Conservation (phyloP, 1,284 basidiomycete genomes). For the Ceratobasidium sp. region DNA sequence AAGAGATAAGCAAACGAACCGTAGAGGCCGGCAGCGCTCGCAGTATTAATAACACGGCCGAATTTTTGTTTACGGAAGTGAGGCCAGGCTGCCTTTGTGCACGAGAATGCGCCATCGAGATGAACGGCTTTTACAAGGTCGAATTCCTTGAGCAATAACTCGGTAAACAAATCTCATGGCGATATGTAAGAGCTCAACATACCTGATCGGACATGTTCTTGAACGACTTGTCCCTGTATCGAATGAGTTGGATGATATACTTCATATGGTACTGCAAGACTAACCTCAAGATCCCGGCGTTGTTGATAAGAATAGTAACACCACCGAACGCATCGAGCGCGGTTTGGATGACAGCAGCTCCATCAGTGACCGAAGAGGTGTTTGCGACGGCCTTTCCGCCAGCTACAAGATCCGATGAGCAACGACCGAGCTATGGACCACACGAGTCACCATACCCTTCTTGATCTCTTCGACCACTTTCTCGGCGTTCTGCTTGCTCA, state of each 20-base stretch:
- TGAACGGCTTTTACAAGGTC: slow-evolving; percentile 90
- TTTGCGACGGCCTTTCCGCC: slow-evolving; percentile 89
- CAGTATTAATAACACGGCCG: slow-evolving; percentile 91
- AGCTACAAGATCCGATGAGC: slow-evolving; percentile 56
- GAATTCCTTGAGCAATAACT: slow-evolving; percentile 63
- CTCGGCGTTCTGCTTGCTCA: slow-evolving; percentile 87
- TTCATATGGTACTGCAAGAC: slow-evolving; percentile 41
- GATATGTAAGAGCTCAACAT: background rate
- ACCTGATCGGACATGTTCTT: slow-evolving; percentile 87
- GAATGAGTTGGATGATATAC: slow-evolving; percentile 16
- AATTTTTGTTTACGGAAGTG: slow-evolving; percentile 95
- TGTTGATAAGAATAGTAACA: slow-evolving; percentile 90
- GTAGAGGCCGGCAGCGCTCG: slow-evolving; percentile 86
- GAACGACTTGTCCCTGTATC: slow-evolving; percentile 60
- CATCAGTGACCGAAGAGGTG: slow-evolving; percentile 89
- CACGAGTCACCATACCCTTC: slow-evolving; percentile 61
- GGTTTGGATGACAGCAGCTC: slow-evolving; percentile 84
- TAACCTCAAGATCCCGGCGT: slow-evolving; percentile 93
- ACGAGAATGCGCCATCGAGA: slow-evolving; percentile 94
- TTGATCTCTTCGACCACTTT: slow-evolving; percentile 92
- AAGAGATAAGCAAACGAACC: slow-evolving; percentile 55
- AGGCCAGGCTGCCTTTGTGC: slow-evolving; percentile 96
- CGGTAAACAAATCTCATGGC: no score
- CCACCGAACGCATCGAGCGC: slow-evolving; percentile 88
- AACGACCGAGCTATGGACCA: slow-evolving; percentile 6